Evolutionary conservation across 257 asterid genomes (phyloP), one percentile per base, ranked within the genome.

Genomic region (Euphrasia confusa): DNA sequence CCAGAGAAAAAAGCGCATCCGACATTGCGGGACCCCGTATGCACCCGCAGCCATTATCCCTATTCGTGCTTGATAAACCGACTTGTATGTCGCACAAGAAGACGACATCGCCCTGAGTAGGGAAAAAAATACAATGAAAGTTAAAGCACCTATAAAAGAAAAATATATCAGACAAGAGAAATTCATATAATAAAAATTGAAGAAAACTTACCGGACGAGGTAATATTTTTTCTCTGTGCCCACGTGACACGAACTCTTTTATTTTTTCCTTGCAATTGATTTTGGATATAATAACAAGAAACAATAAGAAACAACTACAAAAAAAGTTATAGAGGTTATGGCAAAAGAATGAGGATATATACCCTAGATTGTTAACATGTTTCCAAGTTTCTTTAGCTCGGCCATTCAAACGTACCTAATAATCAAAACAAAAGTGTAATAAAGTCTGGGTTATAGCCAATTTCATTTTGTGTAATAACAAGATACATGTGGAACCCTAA

Each of bases 41-140:
- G 62, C 62, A 57, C 62, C 62, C 2, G 62, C 62, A 57, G 62
- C 62, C 62, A 57, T 57, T n/a, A 57, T 57, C 7, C 62, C 62
- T 2, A 57, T 5, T 3, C 62, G 44, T 13, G 62, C 45, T 33
- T 57, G 62, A 21, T 57, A 57, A 57, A 33, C 27, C 47, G 62
- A 5, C 7, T 44, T 0, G 12, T 6, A n/a, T 33, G 5, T 47
- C 62, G n/a, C 62, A 57, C 35, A 57, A 5, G 27, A 57, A 30
- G 45, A 30, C 62, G 2, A 57, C 62, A 32, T 13, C 45, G 0
- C 62, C 62, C 62, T 57, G 6, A 3, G 26, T 7, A n/a, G 2
- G 5, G n/a, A 27, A 28, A 30, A 57, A 57, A 12, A 2, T 2
- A 4, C 9, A 1, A 7, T 52, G 9, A 17, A 2, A 53, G 32